Evolutionary conservation across 495 filamentous ascomycete species (phyloP).

Genomic region (Penicillium verhagenii): DNA sequence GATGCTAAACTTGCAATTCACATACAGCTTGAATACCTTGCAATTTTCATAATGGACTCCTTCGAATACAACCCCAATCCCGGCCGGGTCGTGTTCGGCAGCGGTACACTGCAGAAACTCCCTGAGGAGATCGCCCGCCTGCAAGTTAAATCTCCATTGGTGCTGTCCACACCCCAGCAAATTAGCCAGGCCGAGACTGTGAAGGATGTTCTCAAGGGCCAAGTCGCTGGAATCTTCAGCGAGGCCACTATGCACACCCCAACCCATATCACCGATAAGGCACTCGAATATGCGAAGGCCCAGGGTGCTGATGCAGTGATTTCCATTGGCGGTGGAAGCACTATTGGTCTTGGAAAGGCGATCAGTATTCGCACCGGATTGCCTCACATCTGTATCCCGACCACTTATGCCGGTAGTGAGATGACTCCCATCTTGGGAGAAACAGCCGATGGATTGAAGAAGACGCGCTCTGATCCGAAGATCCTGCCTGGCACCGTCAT

Average conservation of each 20-base stretch:
- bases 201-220: constrained; percentile 48
- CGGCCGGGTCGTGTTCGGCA: constrained; percentile 61
- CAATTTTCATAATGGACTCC: constrained; percentile 57
- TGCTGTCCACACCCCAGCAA: constrained; percentile 61
- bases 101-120: constrained; percentile 58
- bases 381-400: constrained; percentile 65
- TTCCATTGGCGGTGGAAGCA: constrained; percentile 65
- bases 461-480: constrained; percentile 61
- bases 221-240: constrained; percentile 56
- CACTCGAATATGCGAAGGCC: constrained; percentile 50
- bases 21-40: no score
- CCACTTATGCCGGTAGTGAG: constrained; percentile 69
- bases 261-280: constrained; percentile 59
- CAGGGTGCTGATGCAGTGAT: constrained; percentile 53
- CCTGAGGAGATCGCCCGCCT: constrained; percentile 57
- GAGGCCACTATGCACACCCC: constrained; percentile 71
- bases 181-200: constrained; percentile 49
- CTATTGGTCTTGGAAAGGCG: constrained; percentile 66
- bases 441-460: constrained; percentile 62
- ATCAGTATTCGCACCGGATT: constrained; percentile 63
- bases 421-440: constrained; percentile 70
- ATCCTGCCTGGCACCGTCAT: constrained; percentile 67
- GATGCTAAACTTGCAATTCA: no score
- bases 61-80: constrained; percentile 64
- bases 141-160: constrained; percentile 53